Evolutionary conservation across 192 early-diverging fungal genomes (phyloP), one percentile per base, ranked within the genome.

Genomic region (Coemansia guatemalensis): DNA sequence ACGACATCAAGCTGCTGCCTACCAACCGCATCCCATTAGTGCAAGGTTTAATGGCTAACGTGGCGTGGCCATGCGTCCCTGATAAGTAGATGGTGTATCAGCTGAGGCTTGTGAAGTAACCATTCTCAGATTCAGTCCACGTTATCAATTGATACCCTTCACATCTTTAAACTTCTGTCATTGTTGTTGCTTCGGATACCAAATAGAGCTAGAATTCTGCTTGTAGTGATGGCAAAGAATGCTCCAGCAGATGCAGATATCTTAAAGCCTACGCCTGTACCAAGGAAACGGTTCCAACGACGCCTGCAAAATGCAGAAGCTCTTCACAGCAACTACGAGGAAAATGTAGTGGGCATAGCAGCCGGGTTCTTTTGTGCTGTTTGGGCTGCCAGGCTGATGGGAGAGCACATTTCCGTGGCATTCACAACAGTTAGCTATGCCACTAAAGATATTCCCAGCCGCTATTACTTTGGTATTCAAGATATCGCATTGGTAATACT

Each of bases 341-440:
- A 73, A 24, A 73, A 64, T 51, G 44, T 67, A 30, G 39, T 69
- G 49, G 76, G 70, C 33, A 26, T 49, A 6, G 58, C 76, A 1
- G 76, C 71, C 5, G 76, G 76, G 33, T 63, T 73, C 53, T 69
- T 79, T 21, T 73, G 76, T 48, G 76, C 76, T 6, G 54, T 72
- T 23, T 73, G 70, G 71, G 76, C 71, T 1, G 71, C 50, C 23
- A 20, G 56, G 21, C 53, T 79, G 33, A 35, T 79, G 56, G 68
- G 71, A 41, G 71, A 79, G 57, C 55, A 8, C 9, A 5, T 75
- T 3, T 66, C 68, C 8, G 27, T 53, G 26, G 49, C 53, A 20
- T 64, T 73, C 24, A 69, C 63, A 17, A 53, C 57, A 23, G 26
- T 66, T 14, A 33, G 51, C 27, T 60, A 69, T 53, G 39, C 30